These are phyloP conservation scores for Dactylellina sp. DNA, from an alignment of 2,329 filamentous ascomycete genomes.

Conservation along the genomic window DNA sequence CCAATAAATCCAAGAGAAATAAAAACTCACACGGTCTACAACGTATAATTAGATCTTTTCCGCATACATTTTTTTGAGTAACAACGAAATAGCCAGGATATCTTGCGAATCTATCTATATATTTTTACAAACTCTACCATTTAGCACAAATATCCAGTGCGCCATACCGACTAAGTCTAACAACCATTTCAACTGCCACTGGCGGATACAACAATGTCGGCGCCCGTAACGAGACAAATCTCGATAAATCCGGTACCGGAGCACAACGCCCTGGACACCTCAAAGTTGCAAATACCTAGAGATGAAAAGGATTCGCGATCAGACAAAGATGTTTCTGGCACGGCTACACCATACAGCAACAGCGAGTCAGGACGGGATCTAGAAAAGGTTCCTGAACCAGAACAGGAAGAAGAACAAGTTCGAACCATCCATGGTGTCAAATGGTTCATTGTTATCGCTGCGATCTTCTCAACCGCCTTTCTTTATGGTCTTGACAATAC, in stretches of 20 bases:
- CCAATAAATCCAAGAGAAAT: too few species aligned
- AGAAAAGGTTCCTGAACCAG: constrained; percentile 33
- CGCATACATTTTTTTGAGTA: too few species aligned
- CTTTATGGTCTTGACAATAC: constrained; percentile 66
- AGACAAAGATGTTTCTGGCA: constrained; percentile 46
- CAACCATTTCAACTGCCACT: too few species aligned
- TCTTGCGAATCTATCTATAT: too few species aligned
- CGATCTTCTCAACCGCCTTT: constrained; percentile 61
- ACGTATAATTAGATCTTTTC: too few species aligned
- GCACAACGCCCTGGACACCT: constrained; percentile 5
- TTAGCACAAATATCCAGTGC: too few species aligned
- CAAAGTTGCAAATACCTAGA: constrained; percentile 25
- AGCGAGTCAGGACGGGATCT: constrained; percentile 47
- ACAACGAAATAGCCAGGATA: too few species aligned
- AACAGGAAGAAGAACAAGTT: constrained; percentile 32
- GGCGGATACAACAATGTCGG: constrained; percentile 53
- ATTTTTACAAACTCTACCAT: too few species aligned
- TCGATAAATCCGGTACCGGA: constrained; percentile 49
- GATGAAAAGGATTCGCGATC: constrained; percentile 27
- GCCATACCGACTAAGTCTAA: too few species aligned
- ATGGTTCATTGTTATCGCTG: constrained; percentile 60
- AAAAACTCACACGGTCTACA: too few species aligned
- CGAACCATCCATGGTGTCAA: constrained; percentile 49
- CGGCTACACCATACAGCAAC: constrained; percentile 41
- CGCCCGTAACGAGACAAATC: constrained; percentile 44